Evolutionary conservation across 768 basidiomycete genomes (phyloP).

Genomic region (Lactarius indigo): DNA sequence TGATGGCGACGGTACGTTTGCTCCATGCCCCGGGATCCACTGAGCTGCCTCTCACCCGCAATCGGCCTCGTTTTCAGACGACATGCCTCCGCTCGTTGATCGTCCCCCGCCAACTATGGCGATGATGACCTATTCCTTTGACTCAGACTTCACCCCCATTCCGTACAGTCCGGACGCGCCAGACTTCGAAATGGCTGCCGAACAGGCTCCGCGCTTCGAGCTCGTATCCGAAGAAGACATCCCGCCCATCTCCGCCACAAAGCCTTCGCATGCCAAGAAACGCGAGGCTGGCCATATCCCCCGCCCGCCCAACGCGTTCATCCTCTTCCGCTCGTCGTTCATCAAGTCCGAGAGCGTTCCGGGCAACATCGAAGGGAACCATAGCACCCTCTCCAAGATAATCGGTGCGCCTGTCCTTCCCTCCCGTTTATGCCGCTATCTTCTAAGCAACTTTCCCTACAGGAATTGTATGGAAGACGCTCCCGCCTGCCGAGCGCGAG

Average conservation of each 20-base stretch:
- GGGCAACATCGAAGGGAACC: constrained; percentile 75
- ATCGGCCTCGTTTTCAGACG: constrained; percentile 25
- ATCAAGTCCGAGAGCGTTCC: constrained; percentile 71
- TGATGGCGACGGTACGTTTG: constrained; percentile 19
- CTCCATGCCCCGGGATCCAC: background rate
- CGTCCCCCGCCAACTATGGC: constrained; percentile 46
- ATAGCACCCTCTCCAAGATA: constrained; percentile 76
- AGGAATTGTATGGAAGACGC: constrained; percentile 75
- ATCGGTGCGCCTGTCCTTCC: constrained; percentile 49
- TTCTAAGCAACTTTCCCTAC: background rate
- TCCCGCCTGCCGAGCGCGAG: constrained; percentile 62
- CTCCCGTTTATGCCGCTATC: background rate
- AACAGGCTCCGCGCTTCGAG: constrained; percentile 32
- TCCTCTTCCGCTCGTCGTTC: constrained; percentile 78
- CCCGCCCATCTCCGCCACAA: constrained; percentile 32
- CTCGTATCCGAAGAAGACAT: constrained; percentile 28
- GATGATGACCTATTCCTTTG: constrained; percentile 59
- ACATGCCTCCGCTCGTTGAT: constrained; percentile 45
- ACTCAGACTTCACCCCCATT: constrained; percentile 54
- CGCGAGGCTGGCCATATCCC: constrained; percentile 75
- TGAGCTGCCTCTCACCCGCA: background rate
- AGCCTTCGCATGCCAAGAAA: constrained; percentile 52
- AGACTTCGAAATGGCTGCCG: constrained; percentile 30
- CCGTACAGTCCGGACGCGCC: constrained; percentile 37
- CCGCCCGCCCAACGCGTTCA: constrained; percentile 82